Base-by-base conservation (phyloP, 2,329 filamentous ascomycete species). In the Metarhizium album region DNA sequence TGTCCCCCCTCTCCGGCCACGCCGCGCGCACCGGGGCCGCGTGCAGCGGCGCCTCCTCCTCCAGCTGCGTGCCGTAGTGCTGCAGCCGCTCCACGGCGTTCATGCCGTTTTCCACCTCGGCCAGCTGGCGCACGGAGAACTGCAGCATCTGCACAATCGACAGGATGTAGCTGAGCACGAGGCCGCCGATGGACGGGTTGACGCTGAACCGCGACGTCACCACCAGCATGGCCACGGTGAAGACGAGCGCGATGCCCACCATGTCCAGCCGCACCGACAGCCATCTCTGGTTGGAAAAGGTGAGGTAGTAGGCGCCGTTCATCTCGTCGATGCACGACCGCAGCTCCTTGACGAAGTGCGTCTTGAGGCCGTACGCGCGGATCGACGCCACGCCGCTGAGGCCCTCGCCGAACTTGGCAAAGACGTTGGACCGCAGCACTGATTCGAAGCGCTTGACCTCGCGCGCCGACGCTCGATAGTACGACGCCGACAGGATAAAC, bases 81-180 rank as follows among this genome's bases (percentile, higher is more conserved):
- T 90, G 83, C 33, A 97, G 75, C 47, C 93, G 84, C 69, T 97
- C 91, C 0, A 94, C 93, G 0, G 90, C 84, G 65, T 96, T 97
- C 91, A 97, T 97, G 63, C 90, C 89, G 69, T 96, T 97, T 67
- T 97, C 91, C 8, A 97, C 89, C 67, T 96, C 91, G 24, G 91
- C 91, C 7, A 96, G 76, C 68, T 97, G 91, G 18, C 93, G 82
- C 18, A 97, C 88, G 1, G 89, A 91, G 67, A 96, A 96, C 64
- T 96, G 91, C 57, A 97, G 84, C 86, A 96, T 90, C 66, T 94
- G 88, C 18, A 95, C 90, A 61, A 96, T 95, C 14, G 85, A 80
- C 18, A 98, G 76, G 62, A 97, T 95, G 67, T 97, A 97, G 45
- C 87, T 93, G 22, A 98, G 76, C 0, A 97, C 90, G 38, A 97